phyloP scores from a whole-genome alignment of 106 monocot genomes.

The Dendrobium chrysotoxum region DNA sequence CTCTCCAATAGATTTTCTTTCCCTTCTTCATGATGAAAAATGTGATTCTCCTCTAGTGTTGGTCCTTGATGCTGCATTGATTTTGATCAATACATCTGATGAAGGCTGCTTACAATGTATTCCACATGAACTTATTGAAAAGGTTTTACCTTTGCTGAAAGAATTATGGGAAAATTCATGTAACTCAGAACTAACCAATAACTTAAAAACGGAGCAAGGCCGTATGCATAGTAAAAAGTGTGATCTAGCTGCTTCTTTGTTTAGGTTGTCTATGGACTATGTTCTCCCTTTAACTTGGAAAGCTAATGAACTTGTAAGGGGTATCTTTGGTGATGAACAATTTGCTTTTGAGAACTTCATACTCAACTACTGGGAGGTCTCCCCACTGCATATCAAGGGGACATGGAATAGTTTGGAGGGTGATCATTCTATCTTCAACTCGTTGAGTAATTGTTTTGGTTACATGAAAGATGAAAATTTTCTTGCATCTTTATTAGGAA shows the following conservation, averaged over 20 bases:
- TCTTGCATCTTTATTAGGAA: slow-evolving; percentile 34
- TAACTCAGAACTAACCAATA: slow-evolving; percentile 1
- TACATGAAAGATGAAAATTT: slow-evolving; percentile 14
- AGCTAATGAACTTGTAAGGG: slow-evolving; percentile 21
- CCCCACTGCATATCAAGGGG: slow-evolving; percentile 35
- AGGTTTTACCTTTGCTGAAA: slow-evolving; percentile 28
- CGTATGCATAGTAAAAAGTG: background rate
- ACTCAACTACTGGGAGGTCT: slow-evolving; percentile 53
- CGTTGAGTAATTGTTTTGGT: slow-evolving; percentile 34
- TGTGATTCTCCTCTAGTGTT: slow-evolving; percentile 7
- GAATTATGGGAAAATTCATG: slow-evolving; percentile 18
- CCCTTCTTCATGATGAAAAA: slow-evolving; percentile 10
- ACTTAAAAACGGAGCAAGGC: too few relatives aligned
- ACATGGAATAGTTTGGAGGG: slow-evolving; percentile 12
- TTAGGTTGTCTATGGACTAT: slow-evolving; percentile 64
- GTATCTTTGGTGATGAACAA: slow-evolving; percentile 45
- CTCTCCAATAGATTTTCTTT: background rate
- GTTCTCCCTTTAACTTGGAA: slow-evolving; percentile 12
- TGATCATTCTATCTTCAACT: slow-evolving; percentile 25
- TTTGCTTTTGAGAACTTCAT: slow-evolving; percentile 47
- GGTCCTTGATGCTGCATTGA: slow-evolving; percentile 36
- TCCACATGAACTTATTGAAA: slow-evolving; percentile 19
- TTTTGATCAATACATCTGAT: slow-evolving; percentile 46
- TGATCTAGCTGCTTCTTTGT: slow-evolving; percentile 63
- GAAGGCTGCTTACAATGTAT: slow-evolving; percentile 23